Evolutionary conservation across 2,329 filamentous ascomycete species (phyloP).

Genomic region (Fusarium succisae): DNA sequence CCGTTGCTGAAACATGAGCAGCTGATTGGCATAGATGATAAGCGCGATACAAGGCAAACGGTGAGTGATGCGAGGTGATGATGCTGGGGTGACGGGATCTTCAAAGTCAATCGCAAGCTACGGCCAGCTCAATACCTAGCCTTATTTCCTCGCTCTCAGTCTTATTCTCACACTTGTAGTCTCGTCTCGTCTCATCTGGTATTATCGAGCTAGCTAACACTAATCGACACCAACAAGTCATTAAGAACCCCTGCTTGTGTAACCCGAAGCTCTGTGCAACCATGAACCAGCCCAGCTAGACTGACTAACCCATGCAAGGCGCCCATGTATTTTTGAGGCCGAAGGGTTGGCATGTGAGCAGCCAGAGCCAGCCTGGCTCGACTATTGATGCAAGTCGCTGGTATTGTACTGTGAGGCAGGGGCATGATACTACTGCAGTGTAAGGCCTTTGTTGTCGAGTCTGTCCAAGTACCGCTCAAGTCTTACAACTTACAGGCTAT

Average conservation of each 20-base stretch:
- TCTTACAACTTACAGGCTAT: neutral
- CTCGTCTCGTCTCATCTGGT: neutral
- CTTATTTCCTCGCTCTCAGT: neutral
- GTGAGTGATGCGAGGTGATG: slow-evolving; percentile 1
- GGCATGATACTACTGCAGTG: neutral
- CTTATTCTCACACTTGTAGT: neutral
- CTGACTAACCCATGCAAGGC: slow-evolving; percentile 6
- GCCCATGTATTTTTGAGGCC: slow-evolving; percentile 14
- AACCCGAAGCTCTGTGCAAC: slow-evolving; percentile 10
- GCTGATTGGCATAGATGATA: slow-evolving; percentile 5
- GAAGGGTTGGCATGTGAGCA: slow-evolving; percentile 27
- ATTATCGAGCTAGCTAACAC: neutral
- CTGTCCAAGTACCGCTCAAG: slow-evolving; percentile 19
- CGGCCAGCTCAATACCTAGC: neutral
- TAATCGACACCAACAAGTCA: neutral
- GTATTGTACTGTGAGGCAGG: neutral
- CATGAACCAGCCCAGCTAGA: neutral
- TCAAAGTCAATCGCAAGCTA: slow-evolving; percentile 24
- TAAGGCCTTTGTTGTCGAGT: neutral
- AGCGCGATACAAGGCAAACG: slow-evolving; percentile 9
- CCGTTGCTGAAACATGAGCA: neutral
- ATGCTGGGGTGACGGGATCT: slow-evolving; percentile 1
- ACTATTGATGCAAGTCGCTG: slow-evolving; percentile 33
- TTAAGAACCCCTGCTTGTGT: slow-evolving; percentile 5
- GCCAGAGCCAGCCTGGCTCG: neutral